Base-by-base conservation (phyloP, 306 rosid species). In the Cicer bijugum region DNA sequence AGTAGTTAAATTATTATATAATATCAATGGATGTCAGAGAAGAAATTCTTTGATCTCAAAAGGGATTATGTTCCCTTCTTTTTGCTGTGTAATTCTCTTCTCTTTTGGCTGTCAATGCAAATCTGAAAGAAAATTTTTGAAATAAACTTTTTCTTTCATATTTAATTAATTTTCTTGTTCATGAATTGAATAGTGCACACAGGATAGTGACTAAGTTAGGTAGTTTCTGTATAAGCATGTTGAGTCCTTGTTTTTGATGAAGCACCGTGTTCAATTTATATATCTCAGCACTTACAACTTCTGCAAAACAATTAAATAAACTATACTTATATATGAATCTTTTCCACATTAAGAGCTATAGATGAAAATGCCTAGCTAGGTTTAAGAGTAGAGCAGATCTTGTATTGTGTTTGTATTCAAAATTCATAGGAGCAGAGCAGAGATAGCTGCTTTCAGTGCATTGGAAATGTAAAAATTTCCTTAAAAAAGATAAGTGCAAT, bases 101-200 rank as follows among this genome's bases (percentile, higher is more conserved):
- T 67, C 46, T 60, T 79, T 78, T 74, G 69, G 71, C 71, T 84
- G 85, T 84, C 88, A 87, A 84, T 78, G 89, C 83, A 67, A 87
- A 72, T 75, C 76, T 71, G 75, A 82, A 85, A 72, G 67, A 23
- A 80, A 80, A 47, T 72, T 79, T 81, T 81, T 72, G 85, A 79
- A 86, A 78, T 73, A 75, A 75, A 55, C 58, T 4, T 59, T 44
- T 46, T 33, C 52, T 82, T 79, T 70, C 75, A 48, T 71, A 69
- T 85, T 84, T 67, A 77, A 66, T 83, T 61, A 80, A 60, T 84
- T 83, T 66, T 61, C 52, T 84, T 85, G 85, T 87, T 82, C 74
- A 80, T 79, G 84, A 81, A 85, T 70, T 81, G 84, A 81, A 86
- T 73, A 81, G 85, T 39, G 81, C 48, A 83, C 84, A 78, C 82